These are phyloP conservation scores for Eucalyptus sideroxylon DNA, from an alignment of 345 rosid species.

Conservation along the genomic window DNA sequence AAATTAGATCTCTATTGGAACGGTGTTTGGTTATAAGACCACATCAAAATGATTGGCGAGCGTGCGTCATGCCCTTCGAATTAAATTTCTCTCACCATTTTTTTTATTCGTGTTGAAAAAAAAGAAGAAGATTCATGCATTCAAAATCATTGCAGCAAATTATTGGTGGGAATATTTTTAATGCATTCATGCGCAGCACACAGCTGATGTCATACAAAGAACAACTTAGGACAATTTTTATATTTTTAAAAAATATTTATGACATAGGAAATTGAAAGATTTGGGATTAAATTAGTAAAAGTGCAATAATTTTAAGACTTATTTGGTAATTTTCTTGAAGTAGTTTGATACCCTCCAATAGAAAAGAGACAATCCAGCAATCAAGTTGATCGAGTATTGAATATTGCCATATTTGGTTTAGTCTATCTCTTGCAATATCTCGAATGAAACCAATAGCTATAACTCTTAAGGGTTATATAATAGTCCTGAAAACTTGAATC, in stretches of 20 bases:
- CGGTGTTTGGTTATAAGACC: neutral
- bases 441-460: neutral
- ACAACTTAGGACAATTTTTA: neutral
- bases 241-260: too few species aligned
- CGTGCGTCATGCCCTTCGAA: neutral
- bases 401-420: neutral
- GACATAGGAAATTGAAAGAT: too few species aligned
- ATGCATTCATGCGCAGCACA: neutral
- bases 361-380: fast-evolving
- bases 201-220: neutral
- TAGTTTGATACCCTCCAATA: neutral
- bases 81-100: neutral
- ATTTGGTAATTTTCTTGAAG: neutral
- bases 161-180: neutral
- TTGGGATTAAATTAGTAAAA: neutral
- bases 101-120: too few species aligned
- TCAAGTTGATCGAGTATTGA: neutral
- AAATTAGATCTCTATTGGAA: neutral
- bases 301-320: too few species aligned
- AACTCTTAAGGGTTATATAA: neutral
- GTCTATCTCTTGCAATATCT: neutral
- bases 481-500: fast-evolving
- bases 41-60: neutral
- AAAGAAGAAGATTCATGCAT: neutral
- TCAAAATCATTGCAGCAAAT: neutral